These are phyloP conservation scores for Caloboletus firmus DNA, from an alignment of 1,284 basidiomycete genomes.

Conservation along the genomic window DNA sequence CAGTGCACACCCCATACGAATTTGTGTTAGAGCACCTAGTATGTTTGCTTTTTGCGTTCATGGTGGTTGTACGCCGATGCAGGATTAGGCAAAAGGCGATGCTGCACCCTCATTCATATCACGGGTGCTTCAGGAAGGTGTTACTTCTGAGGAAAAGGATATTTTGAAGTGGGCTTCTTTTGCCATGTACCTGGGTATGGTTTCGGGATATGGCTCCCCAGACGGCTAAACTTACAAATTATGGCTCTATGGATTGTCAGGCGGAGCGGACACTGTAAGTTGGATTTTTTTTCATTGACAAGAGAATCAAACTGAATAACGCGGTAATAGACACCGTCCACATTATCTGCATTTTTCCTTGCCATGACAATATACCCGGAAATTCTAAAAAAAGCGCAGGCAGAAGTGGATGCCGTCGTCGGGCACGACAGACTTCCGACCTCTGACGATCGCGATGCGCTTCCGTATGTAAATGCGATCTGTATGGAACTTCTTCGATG, in stretches of 20 bases:
- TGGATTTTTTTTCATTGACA: not conserved
- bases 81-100: conserved; percentile 39
- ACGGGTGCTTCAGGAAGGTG: not conserved
- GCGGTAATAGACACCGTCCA: conserved; percentile 36
- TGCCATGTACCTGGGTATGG: conserved; percentile 20
- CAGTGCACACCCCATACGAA: conserved; percentile 38
- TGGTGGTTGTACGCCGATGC: not conserved
- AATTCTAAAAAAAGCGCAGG: conserved; percentile 13
- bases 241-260: conserved; percentile 6
- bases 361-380: conserved; percentile 18
- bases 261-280: conserved; percentile 22
- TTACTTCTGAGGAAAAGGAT: conserved; percentile 14
- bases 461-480: conserved; percentile 21
- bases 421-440: conserved; percentile 16
- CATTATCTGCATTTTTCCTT: conserved; percentile 30
- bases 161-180: conserved; percentile 16
- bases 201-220: not conserved
- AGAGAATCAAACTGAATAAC: conserved; percentile 5
- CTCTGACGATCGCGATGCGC: conserved; percentile 9
- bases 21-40: conserved; percentile 44
- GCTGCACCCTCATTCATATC: conserved; percentile 41
- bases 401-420: conserved; percentile 19
- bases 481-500: conserved; percentile 19
- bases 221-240: not conserved
- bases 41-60: not conserved